Percentiles rank a stretch among this genome's conserved stretches.
phyloP scores from a whole-genome alignment of 225 moss, liverwort and hornwort species.

The Asterella californica region DNA sequence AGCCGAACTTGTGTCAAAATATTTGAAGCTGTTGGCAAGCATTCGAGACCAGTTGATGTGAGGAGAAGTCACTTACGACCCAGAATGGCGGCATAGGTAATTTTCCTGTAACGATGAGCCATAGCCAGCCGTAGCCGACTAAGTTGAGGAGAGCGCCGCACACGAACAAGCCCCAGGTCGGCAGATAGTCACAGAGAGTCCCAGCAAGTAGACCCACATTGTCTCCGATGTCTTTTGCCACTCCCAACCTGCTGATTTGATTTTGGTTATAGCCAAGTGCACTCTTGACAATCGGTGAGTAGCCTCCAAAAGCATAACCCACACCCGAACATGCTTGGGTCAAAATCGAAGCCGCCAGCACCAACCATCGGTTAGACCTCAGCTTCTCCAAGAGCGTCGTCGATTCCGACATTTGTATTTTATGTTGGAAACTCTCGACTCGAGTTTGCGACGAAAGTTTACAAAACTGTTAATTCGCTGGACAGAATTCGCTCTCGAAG shows the following conservation, averaged over 20 bases:
- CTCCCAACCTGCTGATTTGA: constrained; percentile 73
- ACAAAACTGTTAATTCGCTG: background rate
- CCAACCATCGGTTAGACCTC: constrained; percentile 63
- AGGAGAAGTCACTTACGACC: constrained; percentile 32
- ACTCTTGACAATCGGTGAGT: constrained; percentile 75
- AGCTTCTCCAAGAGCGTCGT: background rate
- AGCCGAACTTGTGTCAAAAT: no score
- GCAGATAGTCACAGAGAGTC: constrained; percentile 65
- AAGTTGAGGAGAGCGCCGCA: constrained; percentile 61
- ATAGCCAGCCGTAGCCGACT: constrained; percentile 77
- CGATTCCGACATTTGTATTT: background rate
- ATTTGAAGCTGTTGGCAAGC: no score
- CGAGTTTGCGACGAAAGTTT: no score
- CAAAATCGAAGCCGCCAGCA: constrained; percentile 74
- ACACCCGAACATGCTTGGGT: constrained; percentile 77
- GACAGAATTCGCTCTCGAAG: background rate
- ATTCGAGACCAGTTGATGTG: background rate
- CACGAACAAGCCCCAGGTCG: constrained; percentile 66
- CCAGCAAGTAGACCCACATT: constrained; percentile 70
- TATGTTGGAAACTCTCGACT: background rate
- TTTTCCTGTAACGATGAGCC: constrained; percentile 61
- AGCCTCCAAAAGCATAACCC: constrained; percentile 88
- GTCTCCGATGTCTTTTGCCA: constrained; percentile 86
- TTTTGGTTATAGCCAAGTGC: constrained; percentile 75
- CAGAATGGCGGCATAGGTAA: constrained; percentile 48